Conservation (phyloP, 139 green algal species). For the Pedinophyceae sp. region DNA sequence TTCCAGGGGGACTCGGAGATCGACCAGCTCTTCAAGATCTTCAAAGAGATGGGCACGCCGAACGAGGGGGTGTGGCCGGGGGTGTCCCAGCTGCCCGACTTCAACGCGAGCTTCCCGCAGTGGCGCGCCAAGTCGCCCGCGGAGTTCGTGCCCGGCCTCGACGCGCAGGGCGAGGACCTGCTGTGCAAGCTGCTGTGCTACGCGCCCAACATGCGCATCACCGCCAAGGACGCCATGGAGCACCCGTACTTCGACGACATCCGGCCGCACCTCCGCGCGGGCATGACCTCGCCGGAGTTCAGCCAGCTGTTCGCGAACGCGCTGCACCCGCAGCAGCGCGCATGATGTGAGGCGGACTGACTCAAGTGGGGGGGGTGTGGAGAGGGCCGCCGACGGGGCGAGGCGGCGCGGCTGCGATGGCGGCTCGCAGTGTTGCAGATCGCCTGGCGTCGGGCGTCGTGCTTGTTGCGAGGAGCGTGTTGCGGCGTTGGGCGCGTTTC, state of each 20-base stretch:
- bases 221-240: conserved; percentile 78
- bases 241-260: conserved; percentile 89
- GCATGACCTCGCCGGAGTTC: background rate
- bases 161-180: conserved; percentile 57
- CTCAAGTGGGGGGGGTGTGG: background rate
- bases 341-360: background rate
- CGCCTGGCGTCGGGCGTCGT: too few relatives aligned
- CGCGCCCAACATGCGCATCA: conserved; percentile 56
- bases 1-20: conserved; percentile 69
- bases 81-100: conserved; percentile 58
- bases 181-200: conserved; percentile 52
- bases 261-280: background rate
- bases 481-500: too few relatives aligned
- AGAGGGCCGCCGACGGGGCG: background rate
- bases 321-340: background rate
- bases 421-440: too few relatives aligned
- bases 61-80: conserved; percentile 56
- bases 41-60: conserved; percentile 73
- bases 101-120: conserved; percentile 63
- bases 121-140: conserved; percentile 28
- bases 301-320: background rate
- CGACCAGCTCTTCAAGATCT: conserved; percentile 78
- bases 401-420: background rate
- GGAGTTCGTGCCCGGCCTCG: conserved; percentile 56
- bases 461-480: too few relatives aligned